A percentile compares a stretch with the other conserved stretches of the same genome.
These are phyloP conservation scores for Melaleuca quinquenervia DNA, from an alignment of 345 rosid species.

Conservation along the genomic window DNA sequence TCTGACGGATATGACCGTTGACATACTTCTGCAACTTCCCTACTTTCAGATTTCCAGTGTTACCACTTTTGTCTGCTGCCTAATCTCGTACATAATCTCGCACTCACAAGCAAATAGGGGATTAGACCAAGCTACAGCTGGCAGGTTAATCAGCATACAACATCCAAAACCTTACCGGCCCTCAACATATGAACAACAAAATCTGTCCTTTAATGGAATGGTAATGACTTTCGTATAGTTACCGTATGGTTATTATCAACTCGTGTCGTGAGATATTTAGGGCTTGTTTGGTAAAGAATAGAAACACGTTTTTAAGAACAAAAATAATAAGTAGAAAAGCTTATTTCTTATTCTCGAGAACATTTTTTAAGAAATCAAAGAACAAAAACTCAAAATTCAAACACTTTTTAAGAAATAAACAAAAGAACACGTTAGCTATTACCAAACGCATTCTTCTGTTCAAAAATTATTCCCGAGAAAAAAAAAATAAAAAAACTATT, in stretches of 20 bases:
- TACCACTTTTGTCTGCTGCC: neutral
- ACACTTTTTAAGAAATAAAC: too few relatives aligned
- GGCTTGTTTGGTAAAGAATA: too few relatives aligned
- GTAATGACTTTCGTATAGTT: fast-evolving
- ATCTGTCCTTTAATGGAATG: neutral
- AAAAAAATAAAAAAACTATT: too few relatives aligned
- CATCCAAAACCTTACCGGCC: neutral
- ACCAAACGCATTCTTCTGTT: too few relatives aligned
- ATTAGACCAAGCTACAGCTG: neutral
- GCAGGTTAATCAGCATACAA: neutral
- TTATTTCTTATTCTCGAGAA: too few relatives aligned
- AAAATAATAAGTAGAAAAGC: too few relatives aligned
- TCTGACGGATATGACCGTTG: neutral
- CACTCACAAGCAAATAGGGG: neutral
- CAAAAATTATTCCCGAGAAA: too few relatives aligned
- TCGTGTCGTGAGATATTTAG: neutral
- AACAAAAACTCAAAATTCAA: too few relatives aligned
- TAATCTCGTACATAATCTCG: neutral
- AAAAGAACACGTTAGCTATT: too few relatives aligned
- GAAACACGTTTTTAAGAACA: too few relatives aligned
- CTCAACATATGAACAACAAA: neutral
- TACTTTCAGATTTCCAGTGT: neutral
- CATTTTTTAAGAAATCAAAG: too few relatives aligned
- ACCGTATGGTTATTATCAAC: fast-evolving
- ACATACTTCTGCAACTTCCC: neutral